Conservation (phyloP, 306 rosid genomes). For the Citrullus amarus region DNA sequence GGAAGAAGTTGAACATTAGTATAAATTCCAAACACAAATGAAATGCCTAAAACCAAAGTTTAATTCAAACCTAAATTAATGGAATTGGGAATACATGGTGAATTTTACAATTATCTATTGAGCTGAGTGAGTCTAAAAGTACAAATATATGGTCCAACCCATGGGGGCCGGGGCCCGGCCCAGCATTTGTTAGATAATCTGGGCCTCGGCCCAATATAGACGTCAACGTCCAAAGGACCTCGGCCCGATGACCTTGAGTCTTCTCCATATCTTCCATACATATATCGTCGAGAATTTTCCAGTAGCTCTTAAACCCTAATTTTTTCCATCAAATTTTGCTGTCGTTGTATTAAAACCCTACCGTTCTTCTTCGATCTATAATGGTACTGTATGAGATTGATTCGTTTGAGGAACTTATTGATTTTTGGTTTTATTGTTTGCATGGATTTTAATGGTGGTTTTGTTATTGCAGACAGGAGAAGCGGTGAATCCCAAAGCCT, state of each 20-base stretch:
- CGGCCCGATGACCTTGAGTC: not conserved
- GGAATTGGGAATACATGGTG: too few species aligned
- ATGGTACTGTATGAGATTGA: not conserved
- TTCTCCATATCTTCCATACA: not conserved
- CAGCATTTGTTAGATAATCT: not conserved
- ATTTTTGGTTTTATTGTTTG: not conserved
- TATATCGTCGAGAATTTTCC: not conserved
- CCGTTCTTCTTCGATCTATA: not conserved
- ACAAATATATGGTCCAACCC: not conserved
- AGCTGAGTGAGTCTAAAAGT: not conserved
- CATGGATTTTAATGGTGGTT: not conserved
- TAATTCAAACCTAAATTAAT: too few species aligned
- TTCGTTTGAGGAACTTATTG: not conserved
- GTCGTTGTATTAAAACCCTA: slow-evolving; percentile 1
- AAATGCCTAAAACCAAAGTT: too few species aligned
- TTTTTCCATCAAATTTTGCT: not conserved
- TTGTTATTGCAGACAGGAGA: slow-evolving; percentile 57
- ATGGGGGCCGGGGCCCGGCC: not conserved
- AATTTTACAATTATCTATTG: not conserved
- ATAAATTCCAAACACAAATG: too few species aligned
- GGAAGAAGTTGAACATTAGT: too few species aligned
- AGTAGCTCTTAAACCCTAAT: slow-evolving; percentile 7
- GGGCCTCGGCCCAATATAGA: not conserved
- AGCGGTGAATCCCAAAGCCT: slow-evolving; percentile 77
- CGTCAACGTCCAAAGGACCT: not conserved